Conservation (phyloP, 257 asterid genomes). For the Rubia yunnanensis region DNA sequence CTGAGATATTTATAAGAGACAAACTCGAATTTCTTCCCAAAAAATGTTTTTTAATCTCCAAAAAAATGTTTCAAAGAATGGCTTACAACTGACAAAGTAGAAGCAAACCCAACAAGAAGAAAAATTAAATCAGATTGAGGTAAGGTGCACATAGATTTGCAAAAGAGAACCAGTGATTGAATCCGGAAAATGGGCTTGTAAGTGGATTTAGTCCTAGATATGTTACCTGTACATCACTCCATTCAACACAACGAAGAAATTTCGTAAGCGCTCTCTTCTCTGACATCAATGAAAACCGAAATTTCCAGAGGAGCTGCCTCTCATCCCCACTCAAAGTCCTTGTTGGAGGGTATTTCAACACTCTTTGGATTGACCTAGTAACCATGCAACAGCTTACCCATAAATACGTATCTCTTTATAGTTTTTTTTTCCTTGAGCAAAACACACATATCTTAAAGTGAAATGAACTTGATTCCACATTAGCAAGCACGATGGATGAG, state of each 20-base stretch:
- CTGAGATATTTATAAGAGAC: background rate
- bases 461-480: background rate
- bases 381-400: constrained; percentile 20
- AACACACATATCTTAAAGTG: background rate
- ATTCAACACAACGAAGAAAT: constrained; percentile 92
- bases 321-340: constrained; percentile 93
- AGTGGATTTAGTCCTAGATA: background rate
- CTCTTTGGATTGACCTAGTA: constrained; percentile 82
- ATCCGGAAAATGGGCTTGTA: background rate
- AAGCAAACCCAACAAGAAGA: background rate
- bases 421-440: background rate
- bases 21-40: background rate
- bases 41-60: background rate
- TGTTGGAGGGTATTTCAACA: constrained; percentile 91
- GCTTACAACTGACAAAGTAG: background rate
- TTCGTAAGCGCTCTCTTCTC: constrained; percentile 94
- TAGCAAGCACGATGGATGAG: background rate
- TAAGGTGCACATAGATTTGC: background rate
- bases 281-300: constrained; percentile 88
- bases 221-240: constrained; percentile 96
- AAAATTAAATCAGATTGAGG: background rate
- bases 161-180: background rate
- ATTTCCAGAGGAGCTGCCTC: constrained; percentile 96
- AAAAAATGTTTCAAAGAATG: background rate
- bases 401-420: constrained; percentile 11